phyloP scores from a whole-genome alignment of 2,329 filamentous ascomycete species.

The Podosphaera xanthii region DNA sequence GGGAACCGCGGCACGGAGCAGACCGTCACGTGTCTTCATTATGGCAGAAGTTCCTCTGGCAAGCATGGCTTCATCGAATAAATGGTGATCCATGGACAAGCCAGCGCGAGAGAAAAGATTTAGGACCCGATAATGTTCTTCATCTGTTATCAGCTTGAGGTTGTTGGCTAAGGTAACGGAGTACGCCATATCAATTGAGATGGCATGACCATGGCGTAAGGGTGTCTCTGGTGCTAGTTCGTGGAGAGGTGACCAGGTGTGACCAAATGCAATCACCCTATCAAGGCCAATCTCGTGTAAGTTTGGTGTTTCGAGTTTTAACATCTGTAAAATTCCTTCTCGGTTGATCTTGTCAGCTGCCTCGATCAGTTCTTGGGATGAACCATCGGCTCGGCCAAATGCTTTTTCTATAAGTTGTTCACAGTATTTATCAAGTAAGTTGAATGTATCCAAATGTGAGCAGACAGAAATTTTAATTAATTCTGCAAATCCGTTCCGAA shows the following conservation, averaged over 20 bases:
- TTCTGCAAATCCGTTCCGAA: constrained; percentile 53
- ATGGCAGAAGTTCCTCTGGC: constrained; percentile 45
- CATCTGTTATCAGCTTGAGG: constrained; percentile 34
- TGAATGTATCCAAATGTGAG: constrained; percentile 40
- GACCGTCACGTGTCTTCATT: constrained; percentile 46
- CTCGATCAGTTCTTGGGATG: constrained; percentile 29
- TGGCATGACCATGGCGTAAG: constrained; percentile 49
- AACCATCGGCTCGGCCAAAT: constrained; percentile 38
- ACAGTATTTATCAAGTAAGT: constrained; percentile 45
- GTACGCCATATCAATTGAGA: constrained; percentile 57
- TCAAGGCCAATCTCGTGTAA: constrained; percentile 51
- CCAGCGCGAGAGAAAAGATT: constrained; percentile 46
- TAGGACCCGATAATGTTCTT: constrained; percentile 38
- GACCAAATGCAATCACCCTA: constrained; percentile 50
- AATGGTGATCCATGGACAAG: constrained; percentile 45
- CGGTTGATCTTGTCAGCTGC: constrained; percentile 45
- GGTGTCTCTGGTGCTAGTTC: constrained; percentile 46
- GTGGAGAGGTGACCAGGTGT: constrained; percentile 54
- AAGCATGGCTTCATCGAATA: constrained; percentile 42
- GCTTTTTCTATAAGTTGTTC: constrained; percentile 41
- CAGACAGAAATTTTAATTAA: constrained; percentile 56
- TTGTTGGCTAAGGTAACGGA: constrained; percentile 43
- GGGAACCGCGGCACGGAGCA: constrained; percentile 44
- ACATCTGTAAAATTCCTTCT: constrained; percentile 49
- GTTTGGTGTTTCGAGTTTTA: constrained; percentile 51